Evolutionary conservation across 352 stramenopile genomes (phyloP).

Genomic region (Pythium grandisporangium): DNA sequence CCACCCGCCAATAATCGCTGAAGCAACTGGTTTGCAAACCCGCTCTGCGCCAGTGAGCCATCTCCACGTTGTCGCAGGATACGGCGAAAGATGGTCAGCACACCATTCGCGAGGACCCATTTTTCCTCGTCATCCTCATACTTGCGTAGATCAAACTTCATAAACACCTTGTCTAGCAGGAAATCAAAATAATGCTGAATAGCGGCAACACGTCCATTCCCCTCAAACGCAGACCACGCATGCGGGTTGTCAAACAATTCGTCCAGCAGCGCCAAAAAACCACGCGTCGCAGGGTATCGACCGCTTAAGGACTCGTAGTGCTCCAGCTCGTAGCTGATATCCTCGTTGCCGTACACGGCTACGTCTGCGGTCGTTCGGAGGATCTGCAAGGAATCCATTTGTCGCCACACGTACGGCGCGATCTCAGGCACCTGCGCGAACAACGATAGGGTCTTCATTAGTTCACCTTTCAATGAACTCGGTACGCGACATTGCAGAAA

Average conservation of each 20-base stretch:
- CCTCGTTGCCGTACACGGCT: conserved; percentile 50
- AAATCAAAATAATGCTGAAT: conserved; percentile 85
- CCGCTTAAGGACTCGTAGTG: conserved; percentile 70
- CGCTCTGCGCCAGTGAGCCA: conserved; percentile 29
- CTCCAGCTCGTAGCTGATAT: conserved; percentile 81
- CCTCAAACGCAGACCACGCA: conserved; percentile 66
- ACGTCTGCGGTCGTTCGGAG: conserved; percentile 61
- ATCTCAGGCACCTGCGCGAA: conserved; percentile 76
- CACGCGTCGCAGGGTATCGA: conserved; percentile 69
- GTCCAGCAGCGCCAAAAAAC: conserved; percentile 64
- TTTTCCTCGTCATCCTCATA: conserved; percentile 81
- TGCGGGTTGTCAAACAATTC: conserved; percentile 73
- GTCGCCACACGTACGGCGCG: conserved; percentile 74
- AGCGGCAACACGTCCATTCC: conserved; percentile 58
- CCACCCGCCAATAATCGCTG: conserved; percentile 62
- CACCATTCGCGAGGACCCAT: conserved; percentile 65
- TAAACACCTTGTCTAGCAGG: conserved; percentile 69
- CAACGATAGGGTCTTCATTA: conserved; percentile 78
- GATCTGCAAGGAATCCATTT: conserved; percentile 80
- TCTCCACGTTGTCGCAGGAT: conserved; percentile 45
- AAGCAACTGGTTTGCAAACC: conserved; percentile 58
- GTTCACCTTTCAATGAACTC: conserved; percentile 71
- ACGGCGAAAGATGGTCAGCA: conserved; percentile 70
- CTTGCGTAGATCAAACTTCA: conserved; percentile 80
- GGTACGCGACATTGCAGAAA: conserved; percentile 80